Evolutionary conservation across 176 grass and related monocot genomes (phyloP).

Genomic region (Carex parvula): DNA sequence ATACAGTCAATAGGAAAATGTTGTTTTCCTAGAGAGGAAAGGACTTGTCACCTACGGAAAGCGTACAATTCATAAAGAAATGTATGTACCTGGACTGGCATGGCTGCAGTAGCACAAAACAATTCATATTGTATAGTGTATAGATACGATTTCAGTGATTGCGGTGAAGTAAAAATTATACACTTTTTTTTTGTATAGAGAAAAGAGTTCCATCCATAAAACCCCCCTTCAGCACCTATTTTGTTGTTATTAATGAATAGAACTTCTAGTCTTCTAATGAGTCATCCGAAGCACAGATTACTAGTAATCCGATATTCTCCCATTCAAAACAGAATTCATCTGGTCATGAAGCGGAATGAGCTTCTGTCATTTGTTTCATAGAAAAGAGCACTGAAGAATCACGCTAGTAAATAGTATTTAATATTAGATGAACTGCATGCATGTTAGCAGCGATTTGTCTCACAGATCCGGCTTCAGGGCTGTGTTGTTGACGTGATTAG

Average conservation of each 20-base stretch:
- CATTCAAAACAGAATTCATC: background rate
- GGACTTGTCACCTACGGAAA: background rate
- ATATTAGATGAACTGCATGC: too few relatives aligned
- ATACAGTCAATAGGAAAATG: background rate
- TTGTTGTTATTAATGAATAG: background rate
- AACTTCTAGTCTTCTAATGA: background rate
- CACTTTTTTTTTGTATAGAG: background rate
- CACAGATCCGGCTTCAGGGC: too few relatives aligned
- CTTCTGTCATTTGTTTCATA: too few relatives aligned
- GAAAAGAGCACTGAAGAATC: too few relatives aligned
- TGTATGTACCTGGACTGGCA: background rate
- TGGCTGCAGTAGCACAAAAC: background rate
- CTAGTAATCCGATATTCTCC: background rate
- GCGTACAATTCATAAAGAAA: background rate
- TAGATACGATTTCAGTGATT: background rate
- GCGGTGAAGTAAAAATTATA: background rate
- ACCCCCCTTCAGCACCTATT: background rate
- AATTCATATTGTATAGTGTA: background rate
- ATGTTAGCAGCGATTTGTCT: too few relatives aligned
- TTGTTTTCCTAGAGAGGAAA: background rate
- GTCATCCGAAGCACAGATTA: background rate
- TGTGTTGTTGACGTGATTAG: too few relatives aligned
- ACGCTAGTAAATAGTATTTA: too few relatives aligned
- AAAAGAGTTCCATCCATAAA: background rate
- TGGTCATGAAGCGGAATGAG: background rate